Conservation (phyloP, 257 asterid species). For the Nyctanthes arbortristis region DNA sequence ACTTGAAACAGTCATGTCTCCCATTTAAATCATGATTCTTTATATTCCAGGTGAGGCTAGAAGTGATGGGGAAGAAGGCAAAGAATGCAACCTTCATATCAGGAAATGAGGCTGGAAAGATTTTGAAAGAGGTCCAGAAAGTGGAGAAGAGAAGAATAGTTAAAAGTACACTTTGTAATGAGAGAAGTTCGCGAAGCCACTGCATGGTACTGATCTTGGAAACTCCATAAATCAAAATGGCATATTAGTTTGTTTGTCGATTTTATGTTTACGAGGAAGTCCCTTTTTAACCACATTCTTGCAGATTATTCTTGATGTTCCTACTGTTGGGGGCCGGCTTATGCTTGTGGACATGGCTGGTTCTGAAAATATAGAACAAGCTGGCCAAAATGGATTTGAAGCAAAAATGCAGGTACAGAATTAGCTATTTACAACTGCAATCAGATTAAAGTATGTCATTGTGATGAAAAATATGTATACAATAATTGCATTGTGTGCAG, state of each 20-base stretch:
- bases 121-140: constrained; percentile 86
- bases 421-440: not conserved
- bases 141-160: constrained; percentile 94
- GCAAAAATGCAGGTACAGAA: constrained; percentile 83
- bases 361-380: constrained; percentile 96
- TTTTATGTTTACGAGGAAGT: not conserved
- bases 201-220: constrained; percentile 65
- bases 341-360: constrained; percentile 99
- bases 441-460: not conserved
- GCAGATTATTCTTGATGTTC: constrained; percentile 91
- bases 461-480: not conserved
- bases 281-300: not conserved
- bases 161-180: constrained; percentile 87
- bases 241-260: not conserved
- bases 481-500: constrained; percentile 39
- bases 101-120: constrained; percentile 90
- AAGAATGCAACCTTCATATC: constrained; percentile 84
- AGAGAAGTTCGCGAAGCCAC: constrained; percentile 93
- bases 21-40: not conserved
- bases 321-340: constrained; percentile 91
- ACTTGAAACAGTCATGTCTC: not conserved
- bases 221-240: not conserved
- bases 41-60: constrained; percentile 63
- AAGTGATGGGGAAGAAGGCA: constrained; percentile 93
- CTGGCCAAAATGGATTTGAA: constrained; percentile 88